phyloP scores from a whole-genome alignment of 1,284 basidiomycete species.

The Grifola frondosa region DNA sequence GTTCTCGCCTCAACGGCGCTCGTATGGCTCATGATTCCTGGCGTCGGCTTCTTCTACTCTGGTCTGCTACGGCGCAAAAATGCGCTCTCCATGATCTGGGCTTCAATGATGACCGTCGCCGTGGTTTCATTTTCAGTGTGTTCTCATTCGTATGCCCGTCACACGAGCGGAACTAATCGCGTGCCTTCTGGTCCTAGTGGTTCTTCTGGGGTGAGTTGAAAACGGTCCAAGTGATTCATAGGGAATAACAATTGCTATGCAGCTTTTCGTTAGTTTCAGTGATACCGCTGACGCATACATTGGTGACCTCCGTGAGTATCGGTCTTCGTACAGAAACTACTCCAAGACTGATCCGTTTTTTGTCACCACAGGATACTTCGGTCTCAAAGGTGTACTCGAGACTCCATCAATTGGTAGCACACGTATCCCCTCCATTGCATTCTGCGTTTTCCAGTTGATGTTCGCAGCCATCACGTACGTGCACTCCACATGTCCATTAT shows the following conservation, averaged over 20 bases:
- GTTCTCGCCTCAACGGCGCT: slow-evolving; percentile 67
- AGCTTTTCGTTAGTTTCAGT: slow-evolving; percentile 48
- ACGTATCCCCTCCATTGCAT: slow-evolving; percentile 80
- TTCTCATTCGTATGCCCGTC: slow-evolving; percentile 14
- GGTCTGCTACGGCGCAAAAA: slow-evolving; percentile 86
- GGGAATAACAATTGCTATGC: neutral
- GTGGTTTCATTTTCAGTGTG: slow-evolving; percentile 48
- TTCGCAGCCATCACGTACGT: slow-evolving; percentile 80
- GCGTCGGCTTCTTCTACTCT: slow-evolving; percentile 89
- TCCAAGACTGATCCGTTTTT: neutral
- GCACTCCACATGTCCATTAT: neutral
- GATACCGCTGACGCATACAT: slow-evolving; percentile 46
- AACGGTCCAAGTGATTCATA: neutral
- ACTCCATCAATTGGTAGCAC: slow-evolving; percentile 72
- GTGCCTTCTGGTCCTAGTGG: slow-evolving; percentile 33
- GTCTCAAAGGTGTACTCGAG: slow-evolving; percentile 78
- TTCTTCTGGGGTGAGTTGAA: slow-evolving; percentile 45
- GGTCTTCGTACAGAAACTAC: neutral
- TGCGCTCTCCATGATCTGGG: slow-evolving; percentile 89
- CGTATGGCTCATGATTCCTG: slow-evolving; percentile 93
- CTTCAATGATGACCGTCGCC: slow-evolving; percentile 74
- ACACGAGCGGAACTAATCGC: neutral
- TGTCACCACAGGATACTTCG: slow-evolving; percentile 64
- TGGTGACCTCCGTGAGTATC: slow-evolving; percentile 36
- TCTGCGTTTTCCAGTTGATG: slow-evolving; percentile 89